A percentile compares a stretch with the other conserved stretches of the same genome.
Evolutionary conservation across 2,329 filamentous ascomycete genomes (phyloP).

Genomic region (Grosmannia serpens): DNA sequence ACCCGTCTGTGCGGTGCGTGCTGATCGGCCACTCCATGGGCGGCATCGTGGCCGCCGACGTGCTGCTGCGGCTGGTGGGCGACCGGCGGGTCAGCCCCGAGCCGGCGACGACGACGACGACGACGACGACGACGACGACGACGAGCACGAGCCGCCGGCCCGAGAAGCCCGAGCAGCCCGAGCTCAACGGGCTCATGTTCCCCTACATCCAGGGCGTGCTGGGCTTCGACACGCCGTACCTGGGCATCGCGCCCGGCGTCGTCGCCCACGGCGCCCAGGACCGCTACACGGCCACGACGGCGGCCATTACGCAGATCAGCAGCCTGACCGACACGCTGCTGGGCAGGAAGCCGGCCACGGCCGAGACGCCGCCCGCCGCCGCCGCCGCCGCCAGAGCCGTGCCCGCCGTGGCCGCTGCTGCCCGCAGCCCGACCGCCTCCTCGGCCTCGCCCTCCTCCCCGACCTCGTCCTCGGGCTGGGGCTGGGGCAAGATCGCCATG

Average conservation of each 20-base stretch:
- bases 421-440: neutral
- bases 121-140: slow-evolving; percentile 21
- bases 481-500: slow-evolving; percentile 79
- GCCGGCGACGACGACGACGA: slow-evolving; percentile 18
- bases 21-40: slow-evolving; percentile 84
- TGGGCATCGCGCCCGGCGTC: slow-evolving; percentile 69
- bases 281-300: slow-evolving; percentile 65
- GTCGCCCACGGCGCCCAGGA: slow-evolving; percentile 80
- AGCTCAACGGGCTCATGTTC: slow-evolving; percentile 66
- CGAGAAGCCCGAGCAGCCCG: slow-evolving; percentile 14
- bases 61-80: slow-evolving; percentile 58
- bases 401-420: neutral
- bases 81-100: slow-evolving; percentile 38
- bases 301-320: slow-evolving; percentile 56
- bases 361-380: neutral
- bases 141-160: slow-evolving; percentile 31
- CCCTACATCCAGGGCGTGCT: slow-evolving; percentile 84
- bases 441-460: neutral
- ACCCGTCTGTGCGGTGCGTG: slow-evolving; percentile 72
- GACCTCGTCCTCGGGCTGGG: slow-evolving; percentile 39
- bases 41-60: slow-evolving; percentile 88
- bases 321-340: slow-evolving; percentile 57
- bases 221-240: slow-evolving; percentile 88
- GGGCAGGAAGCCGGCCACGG: slow-evolving; percentile 32
- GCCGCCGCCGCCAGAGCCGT: neutral